Conservation (phyloP, 768 basidiomycete genomes). For the Dacryopinax spathularia region DNA sequence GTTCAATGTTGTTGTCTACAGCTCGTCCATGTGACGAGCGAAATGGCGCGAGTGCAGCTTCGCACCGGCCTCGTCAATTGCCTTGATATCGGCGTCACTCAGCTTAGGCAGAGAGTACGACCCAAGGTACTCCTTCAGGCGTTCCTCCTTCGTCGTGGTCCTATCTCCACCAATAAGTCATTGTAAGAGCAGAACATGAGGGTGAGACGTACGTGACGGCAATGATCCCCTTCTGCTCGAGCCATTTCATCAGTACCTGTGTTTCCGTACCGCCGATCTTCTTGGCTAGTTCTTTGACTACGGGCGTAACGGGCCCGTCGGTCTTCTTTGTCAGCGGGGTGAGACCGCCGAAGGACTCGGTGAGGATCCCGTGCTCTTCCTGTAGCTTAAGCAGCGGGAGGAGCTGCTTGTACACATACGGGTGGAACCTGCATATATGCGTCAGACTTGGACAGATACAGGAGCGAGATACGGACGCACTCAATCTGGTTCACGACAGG, state of each 20-base stretch:
- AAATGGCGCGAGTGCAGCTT: conserved; percentile 11
- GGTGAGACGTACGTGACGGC: conserved; percentile 25
- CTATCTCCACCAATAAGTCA: conserved; percentile 12
- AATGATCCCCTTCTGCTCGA: conserved; percentile 20
- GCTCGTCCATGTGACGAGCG: not conserved
- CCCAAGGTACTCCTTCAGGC: conserved; percentile 21
- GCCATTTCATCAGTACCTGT: conserved; percentile 13
- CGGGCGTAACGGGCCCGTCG: conserved; percentile 33
- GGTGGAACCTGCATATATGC: conserved; percentile 22
- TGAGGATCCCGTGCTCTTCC: conserved; percentile 27
- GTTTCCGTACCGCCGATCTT: conserved; percentile 13
- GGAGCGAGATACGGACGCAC: not conserved
- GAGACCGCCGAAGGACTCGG: conserved; percentile 30
- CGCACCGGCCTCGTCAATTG: conserved; percentile 15
- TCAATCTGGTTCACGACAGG: conserved; percentile 25
- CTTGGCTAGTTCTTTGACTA: conserved; percentile 24
- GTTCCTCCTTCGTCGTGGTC: conserved; percentile 24
- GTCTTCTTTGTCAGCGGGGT: conserved; percentile 41
- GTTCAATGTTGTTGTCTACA: no score
- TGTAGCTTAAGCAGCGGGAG: conserved; percentile 19
- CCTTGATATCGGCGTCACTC: conserved; percentile 14
- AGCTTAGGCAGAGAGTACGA: conserved; percentile 17
- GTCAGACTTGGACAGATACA: not conserved
- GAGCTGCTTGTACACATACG: conserved; percentile 19
- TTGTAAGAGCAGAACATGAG: not conserved